Evolutionary conservation across 2,329 filamentous ascomycete species (phyloP).

Genomic region (Paecilomyces niveus): DNA sequence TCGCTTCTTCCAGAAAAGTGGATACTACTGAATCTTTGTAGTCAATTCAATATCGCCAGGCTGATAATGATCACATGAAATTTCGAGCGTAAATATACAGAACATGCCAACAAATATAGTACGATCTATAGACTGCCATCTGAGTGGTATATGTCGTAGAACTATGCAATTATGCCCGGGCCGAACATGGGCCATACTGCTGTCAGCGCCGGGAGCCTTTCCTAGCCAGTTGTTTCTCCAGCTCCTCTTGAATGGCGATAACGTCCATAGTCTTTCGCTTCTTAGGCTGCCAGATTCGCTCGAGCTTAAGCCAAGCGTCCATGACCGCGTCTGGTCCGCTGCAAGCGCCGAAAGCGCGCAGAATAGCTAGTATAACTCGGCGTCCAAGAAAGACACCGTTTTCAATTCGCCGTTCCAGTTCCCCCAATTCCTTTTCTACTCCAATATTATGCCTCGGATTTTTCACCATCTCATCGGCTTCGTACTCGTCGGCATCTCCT

Average conservation of each 20-base stretch:
- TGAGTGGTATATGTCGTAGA: neutral
- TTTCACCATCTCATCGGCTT: conserved; percentile 5
- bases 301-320: conserved; percentile 32
- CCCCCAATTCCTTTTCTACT: conserved; percentile 10
- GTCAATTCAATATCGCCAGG: neutral
- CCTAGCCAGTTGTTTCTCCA: conserved; percentile 27
- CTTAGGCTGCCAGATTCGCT: conserved; percentile 32
- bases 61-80: neutral
- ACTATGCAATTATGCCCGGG: neutral
- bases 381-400: conserved; percentile 37
- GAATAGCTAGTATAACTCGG: conserved; percentile 29
- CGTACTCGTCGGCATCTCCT: conserved; percentile 1
- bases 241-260: conserved; percentile 28
- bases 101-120: neutral
- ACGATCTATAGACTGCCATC: neutral
- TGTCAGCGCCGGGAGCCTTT: neutral
- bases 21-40: neutral
- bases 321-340: conserved; percentile 28
- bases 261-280: conserved; percentile 30
- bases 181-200: neutral
- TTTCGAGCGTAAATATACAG: neutral
- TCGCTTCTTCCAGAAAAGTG: neutral
- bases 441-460: neutral
- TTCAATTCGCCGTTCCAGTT: conserved; percentile 24
- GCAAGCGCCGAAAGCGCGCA: conserved; percentile 33